Conservation (phyloP, 2,329 filamentous ascomycete species). For the Sodiomyces alkalinus region DNA sequence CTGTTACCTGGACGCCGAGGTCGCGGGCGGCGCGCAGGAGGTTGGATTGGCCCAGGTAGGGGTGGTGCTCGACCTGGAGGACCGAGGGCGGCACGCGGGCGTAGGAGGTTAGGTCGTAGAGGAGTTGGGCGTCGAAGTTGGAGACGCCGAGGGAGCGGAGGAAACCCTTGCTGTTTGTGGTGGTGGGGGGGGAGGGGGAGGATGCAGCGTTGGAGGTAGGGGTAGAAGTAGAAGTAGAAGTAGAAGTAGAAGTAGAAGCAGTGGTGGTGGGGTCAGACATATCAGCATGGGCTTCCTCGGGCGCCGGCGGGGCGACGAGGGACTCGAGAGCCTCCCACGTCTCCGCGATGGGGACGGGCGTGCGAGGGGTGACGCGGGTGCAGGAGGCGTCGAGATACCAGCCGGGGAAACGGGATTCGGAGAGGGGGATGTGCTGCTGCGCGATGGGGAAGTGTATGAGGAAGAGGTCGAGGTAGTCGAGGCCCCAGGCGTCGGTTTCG, state of each 20-base stretch:
- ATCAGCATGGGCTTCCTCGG: no score
- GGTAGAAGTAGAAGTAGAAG: no score
- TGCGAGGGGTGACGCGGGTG: constrained; percentile 19
- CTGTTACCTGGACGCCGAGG: constrained; percentile 42
- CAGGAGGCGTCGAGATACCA: constrained; percentile 26
- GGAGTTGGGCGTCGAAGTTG: constrained; percentile 41
- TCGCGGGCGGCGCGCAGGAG: constrained; percentile 40
- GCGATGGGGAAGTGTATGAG: constrained; percentile 48
- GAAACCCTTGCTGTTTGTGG: constrained; percentile 32
- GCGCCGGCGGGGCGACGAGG: constrained; percentile 19
- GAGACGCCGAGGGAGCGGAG: constrained; percentile 43
- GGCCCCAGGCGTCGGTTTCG: constrained; percentile 44
- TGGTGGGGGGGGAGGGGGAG: no score
- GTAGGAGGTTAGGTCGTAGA: constrained; percentile 47
- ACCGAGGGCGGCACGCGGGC: constrained; percentile 35
- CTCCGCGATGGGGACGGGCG: constrained; percentile 28
- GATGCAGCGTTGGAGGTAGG: no score
- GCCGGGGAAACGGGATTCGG: constrained; percentile 21
- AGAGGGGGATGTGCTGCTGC: constrained; percentile 25
- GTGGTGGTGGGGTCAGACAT: no score
- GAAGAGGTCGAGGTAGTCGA: constrained; percentile 55
- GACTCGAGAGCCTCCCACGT: constrained; percentile 49
- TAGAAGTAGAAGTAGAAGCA: no score
- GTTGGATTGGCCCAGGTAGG: constrained; percentile 44
- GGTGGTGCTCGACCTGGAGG: constrained; percentile 56